These are phyloP conservation scores for Grosmannia clavigera DNA, from an alignment of 2,329 filamentous ascomycete species.

Conservation along the genomic window DNA sequence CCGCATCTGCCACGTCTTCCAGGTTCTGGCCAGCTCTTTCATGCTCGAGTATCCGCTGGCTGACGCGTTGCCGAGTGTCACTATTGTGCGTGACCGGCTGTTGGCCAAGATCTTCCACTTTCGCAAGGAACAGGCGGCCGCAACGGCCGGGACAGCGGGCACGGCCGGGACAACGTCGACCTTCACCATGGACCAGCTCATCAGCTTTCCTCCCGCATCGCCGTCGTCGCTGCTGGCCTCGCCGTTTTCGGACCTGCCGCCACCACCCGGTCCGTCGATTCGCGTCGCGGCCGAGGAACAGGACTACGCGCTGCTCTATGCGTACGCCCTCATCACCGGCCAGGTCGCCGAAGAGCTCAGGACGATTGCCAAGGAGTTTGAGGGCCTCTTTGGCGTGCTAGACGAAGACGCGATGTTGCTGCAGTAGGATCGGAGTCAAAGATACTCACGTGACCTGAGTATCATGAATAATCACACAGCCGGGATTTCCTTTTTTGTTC, in stretches of 20 bases:
- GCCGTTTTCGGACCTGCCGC: background rate
- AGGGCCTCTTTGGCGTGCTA: slow-evolving; percentile 50
- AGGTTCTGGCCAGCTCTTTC: slow-evolving; percentile 81
- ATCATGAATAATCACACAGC: too few species aligned
- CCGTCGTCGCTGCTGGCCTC: too few species aligned
- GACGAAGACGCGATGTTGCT: slow-evolving; percentile 46
- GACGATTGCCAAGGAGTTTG: slow-evolving; percentile 47
- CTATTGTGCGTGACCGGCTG: slow-evolving; percentile 67
- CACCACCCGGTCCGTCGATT: background rate
- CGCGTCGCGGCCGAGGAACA: slow-evolving; percentile 40
- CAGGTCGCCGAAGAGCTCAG: slow-evolving; percentile 54
- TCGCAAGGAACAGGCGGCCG: slow-evolving; percentile 48
- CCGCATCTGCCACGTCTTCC: slow-evolving; percentile 77
- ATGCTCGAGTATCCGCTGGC: slow-evolving; percentile 91
- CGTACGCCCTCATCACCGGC: slow-evolving; percentile 63
- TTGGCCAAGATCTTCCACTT: slow-evolving; percentile 83
- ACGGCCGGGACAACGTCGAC: background rate
- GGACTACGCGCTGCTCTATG: slow-evolving; percentile 87
- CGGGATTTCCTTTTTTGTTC: background rate
- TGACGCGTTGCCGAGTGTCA: slow-evolving; percentile 75
- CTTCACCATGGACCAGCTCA: background rate
- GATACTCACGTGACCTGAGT: too few species aligned
- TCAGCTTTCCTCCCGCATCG: background rate
- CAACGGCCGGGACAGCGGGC: slow-evolving; percentile 19
- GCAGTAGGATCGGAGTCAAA: slow-evolving; percentile 23